phyloP scores from a whole-genome alignment of 1,139 yeast genomes.

The Taphrina communis region DNA sequence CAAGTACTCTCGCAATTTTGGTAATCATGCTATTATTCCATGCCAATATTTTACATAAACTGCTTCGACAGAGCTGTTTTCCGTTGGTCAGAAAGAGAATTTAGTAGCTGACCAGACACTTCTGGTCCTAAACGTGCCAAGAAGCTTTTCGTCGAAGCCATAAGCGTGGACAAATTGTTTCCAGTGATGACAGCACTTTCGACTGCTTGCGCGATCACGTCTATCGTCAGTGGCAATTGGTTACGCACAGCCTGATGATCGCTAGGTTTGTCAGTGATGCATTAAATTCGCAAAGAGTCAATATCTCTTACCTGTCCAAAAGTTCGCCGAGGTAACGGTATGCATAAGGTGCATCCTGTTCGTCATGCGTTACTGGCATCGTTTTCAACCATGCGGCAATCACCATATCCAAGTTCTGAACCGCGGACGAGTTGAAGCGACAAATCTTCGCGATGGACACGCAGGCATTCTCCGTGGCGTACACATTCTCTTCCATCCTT shows the following conservation, averaged over 20 bases:
- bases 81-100: conserved; percentile 6
- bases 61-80: conserved; percentile 20
- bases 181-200: conserved; percentile 64
- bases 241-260: conserved; percentile 64
- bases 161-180: conserved; percentile 5
- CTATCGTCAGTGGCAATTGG: conserved; percentile 70
- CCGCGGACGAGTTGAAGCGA: conserved; percentile 52
- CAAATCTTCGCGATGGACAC: conserved; percentile 81
- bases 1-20: neutral
- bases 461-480: conserved; percentile 85
- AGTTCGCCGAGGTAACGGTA: conserved; percentile 77
- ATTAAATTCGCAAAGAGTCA: neutral
- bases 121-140: conserved; percentile 29
- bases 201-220: conserved; percentile 77
- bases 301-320: conserved; percentile 57
- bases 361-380: conserved; percentile 82
- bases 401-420: conserved; percentile 64
- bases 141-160: conserved; percentile 18
- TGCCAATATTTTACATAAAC: neutral
- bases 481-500: conserved; percentile 77
- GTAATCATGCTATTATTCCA: neutral
- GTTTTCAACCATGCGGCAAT: conserved; percentile 79
- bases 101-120: conserved; percentile 10
- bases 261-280: conserved; percentile 8
- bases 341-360: conserved; percentile 87